Conservation (phyloP, 345 rosid genomes). For the Lepidium didymum region DNA sequence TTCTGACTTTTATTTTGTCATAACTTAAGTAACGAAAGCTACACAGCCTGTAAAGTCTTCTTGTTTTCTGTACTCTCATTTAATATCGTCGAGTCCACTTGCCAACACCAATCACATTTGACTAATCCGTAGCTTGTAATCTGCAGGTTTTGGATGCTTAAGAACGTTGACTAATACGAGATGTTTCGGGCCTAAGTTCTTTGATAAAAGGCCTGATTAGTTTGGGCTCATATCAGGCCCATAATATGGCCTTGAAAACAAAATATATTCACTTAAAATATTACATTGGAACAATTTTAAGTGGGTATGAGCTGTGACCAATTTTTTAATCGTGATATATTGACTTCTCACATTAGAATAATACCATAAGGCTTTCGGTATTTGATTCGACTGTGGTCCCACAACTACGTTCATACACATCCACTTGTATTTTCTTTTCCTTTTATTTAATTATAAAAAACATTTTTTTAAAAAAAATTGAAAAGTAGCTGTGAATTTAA, state of each 20-base stretch:
- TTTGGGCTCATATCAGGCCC: not conserved
- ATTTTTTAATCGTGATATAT: not conserved
- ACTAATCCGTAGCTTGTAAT: not conserved
- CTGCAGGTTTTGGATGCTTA: not conserved
- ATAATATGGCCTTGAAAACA: not conserved
- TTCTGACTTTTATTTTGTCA: slow-evolving; percentile 12
- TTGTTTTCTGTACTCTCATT: not conserved
- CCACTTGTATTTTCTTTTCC: not conserved
- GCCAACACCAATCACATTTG: not conserved
- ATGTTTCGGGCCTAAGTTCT: not conserved
- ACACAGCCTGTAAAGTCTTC: slow-evolving; percentile 27
- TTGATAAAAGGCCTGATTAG: not conserved
- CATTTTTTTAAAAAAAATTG: too few species aligned
- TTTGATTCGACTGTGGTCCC: slow-evolving; percentile 18
- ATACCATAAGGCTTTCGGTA: slow-evolving; percentile 12
- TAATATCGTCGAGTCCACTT: slow-evolving; percentile 1
- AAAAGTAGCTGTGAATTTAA: too few species aligned
- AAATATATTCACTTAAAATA: not conserved
- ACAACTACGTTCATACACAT: not conserved
- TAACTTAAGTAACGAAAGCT: not conserved
- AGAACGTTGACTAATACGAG: slow-evolving; percentile 4
- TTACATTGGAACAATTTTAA: not conserved
- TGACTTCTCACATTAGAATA: not conserved
- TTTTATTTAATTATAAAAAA: too few species aligned
- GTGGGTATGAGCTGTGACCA: not conserved